Conservation (phyloP, 2,329 filamentous ascomycete species). For the Xylaria sp. region DNA sequence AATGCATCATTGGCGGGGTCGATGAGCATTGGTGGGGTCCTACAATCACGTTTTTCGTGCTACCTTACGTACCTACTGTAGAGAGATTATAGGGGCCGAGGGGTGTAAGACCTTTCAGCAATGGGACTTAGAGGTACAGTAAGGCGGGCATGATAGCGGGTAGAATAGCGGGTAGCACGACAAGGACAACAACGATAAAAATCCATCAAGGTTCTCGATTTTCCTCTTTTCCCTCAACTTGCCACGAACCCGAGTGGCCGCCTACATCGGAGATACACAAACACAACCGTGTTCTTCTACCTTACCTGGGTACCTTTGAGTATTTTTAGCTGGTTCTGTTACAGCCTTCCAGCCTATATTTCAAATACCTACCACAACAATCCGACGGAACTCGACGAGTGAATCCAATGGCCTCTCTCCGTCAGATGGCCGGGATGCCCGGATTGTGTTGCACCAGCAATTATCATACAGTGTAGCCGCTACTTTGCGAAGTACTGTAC, state of each 20-base stretch:
- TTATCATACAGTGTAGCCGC: background rate
- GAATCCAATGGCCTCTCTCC: background rate
- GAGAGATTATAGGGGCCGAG: background rate
- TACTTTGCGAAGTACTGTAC: background rate
- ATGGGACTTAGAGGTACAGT: background rate
- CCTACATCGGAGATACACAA: conserved; percentile 9
- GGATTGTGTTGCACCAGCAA: background rate
- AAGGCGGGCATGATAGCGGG: background rate
- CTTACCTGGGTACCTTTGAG: background rate
- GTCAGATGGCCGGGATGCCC: background rate
- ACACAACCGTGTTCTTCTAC: too few species aligned
- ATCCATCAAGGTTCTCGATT: conserved; percentile 8
- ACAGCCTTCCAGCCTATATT: background rate
- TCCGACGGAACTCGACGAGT: background rate
- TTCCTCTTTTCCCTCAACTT: background rate
- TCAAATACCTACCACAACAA: background rate
- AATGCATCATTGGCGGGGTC: conserved; percentile 22
- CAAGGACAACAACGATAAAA: background rate
- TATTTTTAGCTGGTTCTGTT: background rate
- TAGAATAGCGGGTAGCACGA: background rate
- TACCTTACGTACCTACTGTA: background rate
- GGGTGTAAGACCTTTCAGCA: background rate
- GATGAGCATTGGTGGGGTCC: conserved; percentile 18
- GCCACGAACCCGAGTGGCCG: background rate
- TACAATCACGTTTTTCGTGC: background rate